phyloP scores from a whole-genome alignment of 345 rosid species.

The Punica granatum region DNA sequence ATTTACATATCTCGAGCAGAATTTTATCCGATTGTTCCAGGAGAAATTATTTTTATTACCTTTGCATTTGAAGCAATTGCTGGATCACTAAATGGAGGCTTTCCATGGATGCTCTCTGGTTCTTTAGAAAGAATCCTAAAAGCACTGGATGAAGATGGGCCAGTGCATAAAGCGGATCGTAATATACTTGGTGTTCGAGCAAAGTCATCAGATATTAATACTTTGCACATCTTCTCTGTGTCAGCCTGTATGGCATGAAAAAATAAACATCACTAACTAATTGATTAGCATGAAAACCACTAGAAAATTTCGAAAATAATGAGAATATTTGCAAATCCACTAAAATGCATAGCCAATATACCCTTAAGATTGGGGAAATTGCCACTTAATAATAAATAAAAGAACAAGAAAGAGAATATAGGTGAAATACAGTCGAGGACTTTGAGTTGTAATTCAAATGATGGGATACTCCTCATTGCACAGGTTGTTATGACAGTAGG shows the following conservation, averaged over 20 bases:
- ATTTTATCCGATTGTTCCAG: neutral
- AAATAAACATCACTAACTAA: neutral
- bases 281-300: neutral
- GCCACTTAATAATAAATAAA: neutral
- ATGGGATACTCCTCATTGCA: neutral
- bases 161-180: constrained; percentile 48
- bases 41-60: constrained; percentile 25
- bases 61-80: constrained; percentile 35
- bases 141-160: constrained; percentile 36
- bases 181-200: constrained; percentile 24
- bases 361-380: neutral
- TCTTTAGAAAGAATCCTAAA: constrained; percentile 47
- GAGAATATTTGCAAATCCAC: neutral
- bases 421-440: neutral
- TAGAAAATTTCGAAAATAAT: neutral
- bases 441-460: neutral
- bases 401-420: neutral
- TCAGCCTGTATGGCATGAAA: constrained; percentile 41
- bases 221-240: constrained; percentile 54
- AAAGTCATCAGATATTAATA: constrained; percentile 36
- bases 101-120: constrained; percentile 21
- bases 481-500: neutral
- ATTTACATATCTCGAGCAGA: neutral
- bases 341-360: neutral
- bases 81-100: constrained; percentile 26